Conservation (phyloP, 73 alveolate genomes). For the Urostyla sp. region DNA sequence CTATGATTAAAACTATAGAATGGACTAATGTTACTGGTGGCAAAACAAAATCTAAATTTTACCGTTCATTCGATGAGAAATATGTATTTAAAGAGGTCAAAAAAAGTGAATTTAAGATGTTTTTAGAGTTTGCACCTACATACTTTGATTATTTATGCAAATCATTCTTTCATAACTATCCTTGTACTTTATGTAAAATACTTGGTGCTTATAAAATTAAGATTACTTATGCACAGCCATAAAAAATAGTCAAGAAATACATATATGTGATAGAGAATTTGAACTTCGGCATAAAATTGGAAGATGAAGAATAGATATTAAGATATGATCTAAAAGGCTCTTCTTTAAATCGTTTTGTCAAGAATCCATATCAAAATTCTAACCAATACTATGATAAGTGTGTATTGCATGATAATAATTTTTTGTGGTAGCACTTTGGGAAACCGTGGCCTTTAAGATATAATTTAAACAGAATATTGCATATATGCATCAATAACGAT, state of each 20-base stretch:
- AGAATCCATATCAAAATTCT: conserved; percentile 26
- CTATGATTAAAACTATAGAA: conserved; percentile 38
- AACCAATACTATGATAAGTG: conserved; percentile 4
- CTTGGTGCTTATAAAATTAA: conserved; percentile 63
- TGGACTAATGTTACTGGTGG: conserved; percentile 65
- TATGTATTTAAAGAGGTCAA: conserved; percentile 66
- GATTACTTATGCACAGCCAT: conserved; percentile 7
- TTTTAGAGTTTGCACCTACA: conserved; percentile 64
- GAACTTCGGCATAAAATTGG: conserved; percentile 52
- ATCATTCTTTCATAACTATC: conserved; percentile 61
- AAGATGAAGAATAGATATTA: conserved; percentile 32
- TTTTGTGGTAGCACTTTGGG: conserved; percentile 34
- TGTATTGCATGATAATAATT: conserved; percentile 59
- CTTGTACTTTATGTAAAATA: conserved; percentile 48
- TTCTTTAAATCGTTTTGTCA: conserved; percentile 21
- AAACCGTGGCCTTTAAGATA: conserved; percentile 59
- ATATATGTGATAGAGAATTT: conserved; percentile 61
- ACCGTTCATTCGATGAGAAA: conserved; percentile 54
- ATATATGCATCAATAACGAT: conserved; percentile 73
- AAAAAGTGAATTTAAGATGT: conserved; percentile 68
- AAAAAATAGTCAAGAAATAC: conserved; percentile 50
- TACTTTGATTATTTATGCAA: conserved; percentile 70
- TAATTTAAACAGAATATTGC: conserved; percentile 28
- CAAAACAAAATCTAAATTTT: conserved; percentile 63
- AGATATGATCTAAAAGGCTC: conserved; percentile 73